Evolutionary conservation across 495 filamentous ascomycete species (phyloP), one percentile per base, ranked within the genome.

Genomic region (Penicillium bialowiezense): DNA sequence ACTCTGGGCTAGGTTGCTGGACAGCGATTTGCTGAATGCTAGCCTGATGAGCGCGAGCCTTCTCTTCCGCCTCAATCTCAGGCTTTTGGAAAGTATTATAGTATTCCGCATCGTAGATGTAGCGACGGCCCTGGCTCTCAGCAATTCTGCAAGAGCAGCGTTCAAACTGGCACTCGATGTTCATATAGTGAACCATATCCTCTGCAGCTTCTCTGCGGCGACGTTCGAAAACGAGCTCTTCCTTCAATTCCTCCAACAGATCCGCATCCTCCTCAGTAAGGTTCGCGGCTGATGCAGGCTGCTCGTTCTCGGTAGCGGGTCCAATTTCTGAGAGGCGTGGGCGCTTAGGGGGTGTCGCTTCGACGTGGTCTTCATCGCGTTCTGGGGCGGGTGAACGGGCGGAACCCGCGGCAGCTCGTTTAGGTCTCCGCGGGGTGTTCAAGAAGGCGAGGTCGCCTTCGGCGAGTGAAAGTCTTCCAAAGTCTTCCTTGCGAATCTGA

Each of bases 141-240:
- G 78, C 76, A 40, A 81, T 48, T 32, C 81, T 73, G 60, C 84
- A 89, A 1, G 82, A 67, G 69, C 88, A 93, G 62, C 79, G 79
- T 47, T 79, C 77, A 48, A 92, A 82, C 38, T 83, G 78, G 64
- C 90, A 95, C 62, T 95, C 89, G 51, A 87, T 78, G 55, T 87
- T 81, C 73, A 96, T 70, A 62, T 90, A 95, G n/a, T 91, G 78
- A 20, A 91, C 70, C 55, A 84, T 81, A 12, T 88, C 85, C 48
- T 90, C 77, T 0, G 88, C 86, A 13, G 84, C 75, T 26, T 78
- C 69, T 37, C 88, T 79, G 35, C 82, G 71, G 44, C 79, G 79
- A 59, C 75, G 82, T 70, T 93, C 88, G 60, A 71, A 76, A 33
- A 80, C 64, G 35, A 90, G 78, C 10, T 83, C 75, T n/a, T 79